Percentiles rank a stretch among this genome's conserved stretches.
These are phyloP conservation scores for Chaetomiaceae sp. DNA, from an alignment of 2,329 filamentous ascomycete species.

Conservation along the genomic window DNA sequence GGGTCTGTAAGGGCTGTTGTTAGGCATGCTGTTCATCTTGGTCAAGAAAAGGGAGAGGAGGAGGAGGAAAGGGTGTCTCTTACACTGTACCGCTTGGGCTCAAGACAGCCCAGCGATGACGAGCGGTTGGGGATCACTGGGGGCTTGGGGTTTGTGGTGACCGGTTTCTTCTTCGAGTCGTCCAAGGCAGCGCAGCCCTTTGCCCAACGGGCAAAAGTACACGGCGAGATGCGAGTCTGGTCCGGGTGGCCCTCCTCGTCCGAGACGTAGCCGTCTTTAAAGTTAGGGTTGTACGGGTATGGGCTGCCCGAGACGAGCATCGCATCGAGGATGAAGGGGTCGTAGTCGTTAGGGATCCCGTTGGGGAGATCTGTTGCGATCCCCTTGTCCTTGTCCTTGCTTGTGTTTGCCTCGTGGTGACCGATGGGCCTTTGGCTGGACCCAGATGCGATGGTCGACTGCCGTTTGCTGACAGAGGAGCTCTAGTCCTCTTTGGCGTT, in stretches of 20 bases:
- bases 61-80: background rate
- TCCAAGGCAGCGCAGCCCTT: background rate
- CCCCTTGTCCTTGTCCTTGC: background rate
- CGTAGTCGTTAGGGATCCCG: background rate
- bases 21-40: too few relatives aligned
- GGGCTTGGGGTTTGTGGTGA: background rate
- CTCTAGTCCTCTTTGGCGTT: background rate
- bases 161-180: background rate
- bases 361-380: background rate
- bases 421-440: background rate
- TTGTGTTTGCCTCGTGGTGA: background rate
- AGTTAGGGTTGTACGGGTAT: background rate
- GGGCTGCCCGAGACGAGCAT: background rate
- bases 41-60: background rate
- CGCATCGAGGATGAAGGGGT: background rate
- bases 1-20: background rate
- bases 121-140: background rate
- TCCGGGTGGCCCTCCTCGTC: conserved; percentile 6
- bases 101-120: background rate
- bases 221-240: background rate
- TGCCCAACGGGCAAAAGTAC: background rate
- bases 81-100: background rate
- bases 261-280: conserved; percentile 2
- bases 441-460: background rate
- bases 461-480: background rate